Percentiles rank a stretch among this genome's conserved stretches.
These are phyloP conservation scores for Vitis amurensis DNA, from an alignment of 164 flowering plant species.

Conservation along the genomic window DNA sequence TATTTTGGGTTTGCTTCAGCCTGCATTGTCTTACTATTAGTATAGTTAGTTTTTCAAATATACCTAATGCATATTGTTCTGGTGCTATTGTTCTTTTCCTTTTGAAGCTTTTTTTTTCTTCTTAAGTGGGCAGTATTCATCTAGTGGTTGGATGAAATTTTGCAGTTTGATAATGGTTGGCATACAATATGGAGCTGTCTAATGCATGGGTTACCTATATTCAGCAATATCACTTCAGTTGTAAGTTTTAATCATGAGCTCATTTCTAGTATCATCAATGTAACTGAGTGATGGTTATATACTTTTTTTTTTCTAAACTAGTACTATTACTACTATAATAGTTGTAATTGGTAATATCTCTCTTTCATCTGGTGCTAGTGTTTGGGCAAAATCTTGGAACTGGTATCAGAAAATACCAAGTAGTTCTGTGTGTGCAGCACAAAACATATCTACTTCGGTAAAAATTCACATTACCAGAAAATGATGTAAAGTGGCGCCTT, in stretches of 20 bases:
- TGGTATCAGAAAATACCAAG: no score
- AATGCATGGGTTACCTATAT: conserved; percentile 69
- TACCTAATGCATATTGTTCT: no score
- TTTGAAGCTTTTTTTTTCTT: neutral
- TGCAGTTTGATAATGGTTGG: conserved; percentile 75
- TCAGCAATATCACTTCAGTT: conserved; percentile 60
- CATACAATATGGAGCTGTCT: conserved; percentile 74
- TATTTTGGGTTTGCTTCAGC: no score
- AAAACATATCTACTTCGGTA: no score
- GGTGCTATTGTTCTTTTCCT: no score
- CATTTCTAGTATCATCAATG: neutral
- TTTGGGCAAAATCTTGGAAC: no score
- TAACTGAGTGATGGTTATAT: neutral
- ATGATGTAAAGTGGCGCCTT: neutral
- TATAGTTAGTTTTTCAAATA: no score
- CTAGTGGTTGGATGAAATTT: conserved; percentile 3
- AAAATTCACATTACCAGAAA: neutral
- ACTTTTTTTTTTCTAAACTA: neutral
- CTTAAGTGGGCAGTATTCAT: neutral
- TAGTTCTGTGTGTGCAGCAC: no score
- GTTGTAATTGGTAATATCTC: neutral
- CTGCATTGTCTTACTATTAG: no score
- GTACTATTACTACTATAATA: neutral
- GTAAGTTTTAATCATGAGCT: conserved; percentile 47
- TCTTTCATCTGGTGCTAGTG: neutral